Evolutionary conservation across 768 basidiomycete species (phyloP).

Genomic region (Pisolithus orientalis): DNA sequence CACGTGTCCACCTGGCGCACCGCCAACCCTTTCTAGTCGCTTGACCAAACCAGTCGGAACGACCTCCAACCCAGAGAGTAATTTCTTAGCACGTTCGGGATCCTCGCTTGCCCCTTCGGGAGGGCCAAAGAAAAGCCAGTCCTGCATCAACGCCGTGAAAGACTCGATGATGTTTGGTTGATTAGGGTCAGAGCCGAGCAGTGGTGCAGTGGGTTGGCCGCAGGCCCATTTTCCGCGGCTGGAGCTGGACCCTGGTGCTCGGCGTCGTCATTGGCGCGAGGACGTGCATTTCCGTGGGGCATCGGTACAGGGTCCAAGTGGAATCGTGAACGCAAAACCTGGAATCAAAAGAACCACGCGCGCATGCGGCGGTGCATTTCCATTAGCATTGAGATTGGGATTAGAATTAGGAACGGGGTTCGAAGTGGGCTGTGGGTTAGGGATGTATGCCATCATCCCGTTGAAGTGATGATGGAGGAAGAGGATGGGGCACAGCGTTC

Average conservation of each 20-base stretch:
- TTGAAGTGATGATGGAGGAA: background rate
- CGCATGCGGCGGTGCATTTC: conserved; percentile 3
- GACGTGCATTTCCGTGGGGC: background rate
- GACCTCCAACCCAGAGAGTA: conserved; percentile 58
- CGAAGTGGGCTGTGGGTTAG: background rate
- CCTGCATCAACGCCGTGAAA: conserved; percentile 24
- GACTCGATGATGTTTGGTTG: conserved; percentile 20
- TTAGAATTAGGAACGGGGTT: conserved; percentile 14
- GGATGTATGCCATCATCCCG: background rate
- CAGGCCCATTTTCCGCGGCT: background rate
- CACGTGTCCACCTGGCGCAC: conserved; percentile 28
- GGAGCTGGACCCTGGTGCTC: background rate
- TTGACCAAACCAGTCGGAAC: conserved; percentile 63
- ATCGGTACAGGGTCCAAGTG: conserved; percentile 18
- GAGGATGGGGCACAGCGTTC: conserved; percentile 10
- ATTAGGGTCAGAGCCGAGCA: background rate
- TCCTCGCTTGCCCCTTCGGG: conserved; percentile 45
- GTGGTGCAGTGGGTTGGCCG: background rate
- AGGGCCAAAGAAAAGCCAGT: conserved; percentile 14
- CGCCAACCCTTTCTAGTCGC: conserved; percentile 49
- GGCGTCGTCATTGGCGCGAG: background rate
- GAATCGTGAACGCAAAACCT: conserved; percentile 32
- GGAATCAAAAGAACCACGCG: conserved; percentile 20
- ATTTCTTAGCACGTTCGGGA: conserved; percentile 57
- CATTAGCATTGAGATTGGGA: conserved; percentile 3